Percentiles rank a stretch among this genome's conserved stretches.
Evolutionary conservation across 164 flowering plant genomes (phyloP).

Genomic region (Warburgia ugandensis): DNA sequence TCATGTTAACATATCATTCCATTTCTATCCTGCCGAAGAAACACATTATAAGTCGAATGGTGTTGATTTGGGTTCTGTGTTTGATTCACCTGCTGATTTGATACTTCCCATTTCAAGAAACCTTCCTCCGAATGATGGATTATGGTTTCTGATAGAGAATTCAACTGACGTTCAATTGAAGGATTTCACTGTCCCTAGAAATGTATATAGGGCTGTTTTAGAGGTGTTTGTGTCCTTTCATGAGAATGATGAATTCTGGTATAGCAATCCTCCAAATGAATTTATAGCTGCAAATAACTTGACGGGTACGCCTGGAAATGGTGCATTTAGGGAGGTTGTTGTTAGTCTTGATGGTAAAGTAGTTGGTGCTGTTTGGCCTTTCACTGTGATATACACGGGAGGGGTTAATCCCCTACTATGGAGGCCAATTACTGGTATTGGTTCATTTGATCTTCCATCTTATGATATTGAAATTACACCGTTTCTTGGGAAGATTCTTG

Average conservation of each 20-base stretch:
- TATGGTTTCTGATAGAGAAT: conserved; percentile 68
- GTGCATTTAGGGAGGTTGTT: conserved; percentile 84
- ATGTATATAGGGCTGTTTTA: conserved; percentile 71
- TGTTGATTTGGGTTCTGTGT: conserved; percentile 12
- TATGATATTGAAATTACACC: conserved; percentile 85
- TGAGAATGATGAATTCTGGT: conserved; percentile 87
- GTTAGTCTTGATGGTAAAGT: conserved; percentile 50
- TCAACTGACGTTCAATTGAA: conserved; percentile 36
- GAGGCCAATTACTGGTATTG: conserved; percentile 79
- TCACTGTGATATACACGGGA: conserved; percentile 81
- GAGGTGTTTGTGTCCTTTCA: conserved; percentile 88
- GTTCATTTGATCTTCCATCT: conserved; percentile 82
- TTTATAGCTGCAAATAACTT: conserved; percentile 55
- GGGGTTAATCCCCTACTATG: conserved; percentile 79
- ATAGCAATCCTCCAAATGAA: conserved; percentile 55
- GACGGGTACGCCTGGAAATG: conserved; percentile 48
- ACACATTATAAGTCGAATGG: background rate
- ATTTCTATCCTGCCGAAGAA: conserved; percentile 52
- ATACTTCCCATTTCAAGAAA: conserved; percentile 76
- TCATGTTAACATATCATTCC: conserved; percentile 55
- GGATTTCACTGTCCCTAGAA: conserved; percentile 47
- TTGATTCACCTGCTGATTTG: conserved; percentile 46
- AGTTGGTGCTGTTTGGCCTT: conserved; percentile 84
- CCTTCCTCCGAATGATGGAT: conserved; percentile 66
- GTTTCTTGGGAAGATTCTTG: conserved; percentile 52